Conservation (phyloP, 208 protist species). For the Balamuthia mandrillaris region DNA sequence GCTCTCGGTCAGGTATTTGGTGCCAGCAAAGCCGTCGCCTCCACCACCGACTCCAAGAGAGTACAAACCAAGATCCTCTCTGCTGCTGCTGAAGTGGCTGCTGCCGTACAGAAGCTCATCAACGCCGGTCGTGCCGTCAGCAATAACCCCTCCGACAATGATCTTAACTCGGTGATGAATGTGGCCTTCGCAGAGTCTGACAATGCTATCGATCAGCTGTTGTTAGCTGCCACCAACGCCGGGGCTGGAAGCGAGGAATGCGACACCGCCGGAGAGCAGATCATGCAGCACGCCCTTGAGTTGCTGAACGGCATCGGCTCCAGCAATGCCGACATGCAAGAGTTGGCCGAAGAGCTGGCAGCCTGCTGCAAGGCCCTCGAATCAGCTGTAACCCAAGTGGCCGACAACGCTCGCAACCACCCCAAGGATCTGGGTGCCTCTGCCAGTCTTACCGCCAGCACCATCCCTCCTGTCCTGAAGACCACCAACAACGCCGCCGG, state of each 20-base stretch:
- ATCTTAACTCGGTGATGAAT: constrained; percentile 31
- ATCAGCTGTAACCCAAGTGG: neutral
- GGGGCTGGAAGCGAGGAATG: constrained; percentile 37
- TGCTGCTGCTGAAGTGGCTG: constrained; percentile 5
- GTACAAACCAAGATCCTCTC: constrained; percentile 25
- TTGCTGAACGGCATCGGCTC: constrained; percentile 25
- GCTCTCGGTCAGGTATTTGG: constrained; percentile 22
- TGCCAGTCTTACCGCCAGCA: constrained; percentile 31
- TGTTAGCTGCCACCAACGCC: constrained; percentile 14
- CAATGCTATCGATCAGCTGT: constrained; percentile 30
- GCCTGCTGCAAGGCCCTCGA: constrained; percentile 32
- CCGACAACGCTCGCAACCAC: constrained; percentile 24
- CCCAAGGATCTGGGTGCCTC: constrained; percentile 30
- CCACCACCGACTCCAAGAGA: constrained; percentile 17
- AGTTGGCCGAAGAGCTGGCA: constrained; percentile 29
- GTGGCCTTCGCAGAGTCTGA: neutral
- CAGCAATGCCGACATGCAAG: constrained; percentile 34
- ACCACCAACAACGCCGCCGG: constrained; percentile 40
- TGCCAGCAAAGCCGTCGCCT: constrained; percentile 38
- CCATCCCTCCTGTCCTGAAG: constrained; percentile 35
- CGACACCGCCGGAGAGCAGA: neutral
- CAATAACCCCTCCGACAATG: constrained; percentile 26
- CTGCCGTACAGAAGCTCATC: constrained; percentile 17
- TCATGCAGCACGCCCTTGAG: constrained; percentile 24
- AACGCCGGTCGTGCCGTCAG: constrained; percentile 37